Evolutionary conservation across 2,329 filamentous ascomycete species (phyloP), one percentile per base, ranked within the genome.

Genomic region (Teratosphaeria gauchensis): DNA sequence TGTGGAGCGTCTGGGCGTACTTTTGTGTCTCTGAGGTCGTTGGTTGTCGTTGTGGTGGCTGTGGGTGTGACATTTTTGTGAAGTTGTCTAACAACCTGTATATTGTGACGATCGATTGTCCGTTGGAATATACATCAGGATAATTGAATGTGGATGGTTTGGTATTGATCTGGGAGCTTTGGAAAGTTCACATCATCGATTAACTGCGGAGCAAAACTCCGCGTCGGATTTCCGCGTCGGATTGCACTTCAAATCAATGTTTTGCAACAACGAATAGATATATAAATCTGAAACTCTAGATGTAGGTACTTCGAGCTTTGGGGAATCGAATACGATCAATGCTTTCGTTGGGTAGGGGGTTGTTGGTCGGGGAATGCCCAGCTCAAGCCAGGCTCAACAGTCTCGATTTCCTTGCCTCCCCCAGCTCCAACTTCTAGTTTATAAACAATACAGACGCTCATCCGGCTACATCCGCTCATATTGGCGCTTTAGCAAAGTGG

Each of bases 1-100:
- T 78, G 69, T 78, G 78, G 11, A 72, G 62, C 32, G 70, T 66
- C 42, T 63, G 62, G 12, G 64, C 63, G 56, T 73, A 73, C 56
- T 67, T 63, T 16, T 62, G 62, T 30, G 62, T 66, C 54, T 70
- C 67, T n/a, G 62, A 57, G n/a, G 54, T 52, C 12, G 68, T 60
- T 6, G 66, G 58, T 51, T 64, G 63, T 51, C 65, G 63, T 42
- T 63, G 62, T 12, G 64, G 67, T 51, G 62, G 58, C 58, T 65
- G 63, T 16, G 65, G 64, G 31, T 67, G 65, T 24, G 66, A 68
- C 66, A 68, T 68, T 5, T 3, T 24, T 48, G 42, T 8, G 42
- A 48, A 5, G 42, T 8, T 9, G 42, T 21, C 6, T 19, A 9
- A 19, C 19, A 11, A 7, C 21, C 3, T 21, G 16, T 11, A 5